Percentiles rank a stretch among this genome's conserved stretches.
Evolutionary conservation across 2,329 filamentous ascomycete species (phyloP).

Genomic region (Pseudogymnoascus sp.): DNA sequence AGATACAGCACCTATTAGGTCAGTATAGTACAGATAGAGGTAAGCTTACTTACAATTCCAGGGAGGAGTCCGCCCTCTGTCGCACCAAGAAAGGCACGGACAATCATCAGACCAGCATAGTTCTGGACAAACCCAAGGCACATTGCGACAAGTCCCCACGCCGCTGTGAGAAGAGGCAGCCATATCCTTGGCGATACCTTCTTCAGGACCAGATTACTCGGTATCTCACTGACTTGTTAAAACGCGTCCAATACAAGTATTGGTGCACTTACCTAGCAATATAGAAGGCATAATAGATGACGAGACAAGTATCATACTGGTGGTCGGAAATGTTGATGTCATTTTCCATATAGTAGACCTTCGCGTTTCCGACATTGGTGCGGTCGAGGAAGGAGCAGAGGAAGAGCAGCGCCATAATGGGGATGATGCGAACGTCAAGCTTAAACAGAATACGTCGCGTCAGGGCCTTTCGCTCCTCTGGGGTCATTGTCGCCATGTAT

Average conservation of each 20-base stretch:
- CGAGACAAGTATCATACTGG: constrained; percentile 57
- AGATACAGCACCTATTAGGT: constrained; percentile 50
- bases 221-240: constrained; percentile 37
- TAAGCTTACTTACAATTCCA: constrained; percentile 44
- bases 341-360: constrained; percentile 52
- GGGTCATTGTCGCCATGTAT: background rate
- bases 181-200: constrained; percentile 46
- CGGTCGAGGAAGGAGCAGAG: constrained; percentile 59
- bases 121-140: constrained; percentile 42
- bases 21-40: constrained; percentile 10
- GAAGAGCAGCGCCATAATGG: constrained; percentile 55
- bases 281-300: constrained; percentile 59
- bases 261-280: constrained; percentile 40
- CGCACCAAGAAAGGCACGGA: constrained; percentile 53
- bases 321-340: constrained; percentile 50
- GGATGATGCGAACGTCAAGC: constrained; percentile 50
- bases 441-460: constrained; percentile 42
- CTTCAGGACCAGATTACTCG: constrained; percentile 50
- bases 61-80: constrained; percentile 59
- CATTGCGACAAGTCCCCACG: constrained; percentile 62
- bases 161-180: constrained; percentile 53
- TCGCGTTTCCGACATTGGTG: constrained; percentile 66
- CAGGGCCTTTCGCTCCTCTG: constrained; percentile 21
- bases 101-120: constrained; percentile 47
- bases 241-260: background rate